These are phyloP conservation scores for Boehmeria nivea DNA, from an alignment of 306 rosid species.

Conservation along the genomic window DNA sequence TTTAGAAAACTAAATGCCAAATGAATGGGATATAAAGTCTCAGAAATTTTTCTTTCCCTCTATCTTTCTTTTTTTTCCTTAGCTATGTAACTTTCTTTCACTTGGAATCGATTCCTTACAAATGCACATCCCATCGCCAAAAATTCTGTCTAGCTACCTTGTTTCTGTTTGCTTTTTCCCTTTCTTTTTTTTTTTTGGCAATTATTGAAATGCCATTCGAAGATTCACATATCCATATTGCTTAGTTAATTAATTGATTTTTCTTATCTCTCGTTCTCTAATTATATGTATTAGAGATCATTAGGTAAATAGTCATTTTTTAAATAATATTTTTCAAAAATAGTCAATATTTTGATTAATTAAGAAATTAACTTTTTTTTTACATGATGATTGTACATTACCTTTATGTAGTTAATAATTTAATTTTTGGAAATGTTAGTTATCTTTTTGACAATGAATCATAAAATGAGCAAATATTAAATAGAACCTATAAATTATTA, in stretches of 20 bases:
- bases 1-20: slow-evolving; percentile 7
- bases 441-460: too few species aligned
- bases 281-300: background rate
- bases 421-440: too few species aligned
- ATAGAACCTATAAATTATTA: too few species aligned
- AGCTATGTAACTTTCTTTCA: background rate
- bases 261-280: slow-evolving; percentile 1
- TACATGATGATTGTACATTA: too few species aligned
- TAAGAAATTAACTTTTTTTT: too few species aligned
- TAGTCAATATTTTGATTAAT: too few species aligned
- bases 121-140: slow-evolving; percentile 40
- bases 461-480: too few species aligned
- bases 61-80: background rate
- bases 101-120: slow-evolving; percentile 45
- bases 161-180: slow-evolving; percentile 26
- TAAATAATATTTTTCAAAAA: too few species aligned
- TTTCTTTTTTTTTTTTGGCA: slow-evolving; percentile 28
- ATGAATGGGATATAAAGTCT: slow-evolving; percentile 2
- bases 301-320: too few species aligned
- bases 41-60: background rate
- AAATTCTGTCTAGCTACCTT: slow-evolving; percentile 28
- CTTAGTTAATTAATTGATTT: background rate
- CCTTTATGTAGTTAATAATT: too few species aligned
- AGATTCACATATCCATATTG: slow-evolving; percentile 50
- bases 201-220: slow-evolving; percentile 85